Percentiles rank a stretch among this genome's conserved stretches.
phyloP scores from a whole-genome alignment of 2,329 filamentous ascomycete species.

The Didymella pomorum region DNA sequence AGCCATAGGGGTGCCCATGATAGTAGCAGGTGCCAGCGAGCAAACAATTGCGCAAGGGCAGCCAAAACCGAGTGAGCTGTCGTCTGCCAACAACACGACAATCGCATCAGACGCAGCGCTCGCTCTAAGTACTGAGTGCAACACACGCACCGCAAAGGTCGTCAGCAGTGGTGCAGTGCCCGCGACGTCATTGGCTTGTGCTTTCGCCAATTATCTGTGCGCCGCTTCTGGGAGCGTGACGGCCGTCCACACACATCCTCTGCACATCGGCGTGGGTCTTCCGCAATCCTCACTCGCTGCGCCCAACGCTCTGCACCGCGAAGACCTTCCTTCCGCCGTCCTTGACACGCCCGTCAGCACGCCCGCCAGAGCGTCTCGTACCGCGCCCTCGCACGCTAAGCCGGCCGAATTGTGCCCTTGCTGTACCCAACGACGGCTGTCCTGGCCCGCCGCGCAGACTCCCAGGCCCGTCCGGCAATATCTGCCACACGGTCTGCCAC shows the following conservation, averaged over 20 bases:
- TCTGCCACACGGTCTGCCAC: conserved; percentile 48
- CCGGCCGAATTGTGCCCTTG: conserved; percentile 25
- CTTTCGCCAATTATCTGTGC: conserved; percentile 34
- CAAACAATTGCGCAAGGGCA: conserved; percentile 9
- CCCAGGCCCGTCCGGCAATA: conserved; percentile 37
- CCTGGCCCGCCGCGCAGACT: conserved; percentile 30
- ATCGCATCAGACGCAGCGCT: conserved; percentile 5
- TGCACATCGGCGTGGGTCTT: conserved; percentile 37
- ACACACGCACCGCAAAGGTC: conserved; percentile 3
- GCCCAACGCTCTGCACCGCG: conserved; percentile 13
- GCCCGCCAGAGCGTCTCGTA: conserved; percentile 26
- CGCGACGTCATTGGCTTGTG: conserved; percentile 37
- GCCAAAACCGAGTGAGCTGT: neutral
- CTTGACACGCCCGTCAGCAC: conserved; percentile 14
- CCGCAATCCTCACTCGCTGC: conserved; percentile 35
- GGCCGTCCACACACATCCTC: conserved; percentile 37
- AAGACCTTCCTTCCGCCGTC: conserved; percentile 1
- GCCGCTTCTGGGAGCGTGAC: conserved; percentile 27
- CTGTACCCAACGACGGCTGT: conserved; percentile 24
- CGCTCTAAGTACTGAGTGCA: conserved; percentile 13
- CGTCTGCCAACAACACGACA: neutral
- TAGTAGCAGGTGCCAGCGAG: conserved; percentile 9
- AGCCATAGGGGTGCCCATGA: conserved; percentile 7
- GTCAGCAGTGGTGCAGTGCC: conserved; percentile 20
- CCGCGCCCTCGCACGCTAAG: conserved; percentile 27